Conservation (phyloP, 106 monocot species). For the Acorus calamus region DNA sequence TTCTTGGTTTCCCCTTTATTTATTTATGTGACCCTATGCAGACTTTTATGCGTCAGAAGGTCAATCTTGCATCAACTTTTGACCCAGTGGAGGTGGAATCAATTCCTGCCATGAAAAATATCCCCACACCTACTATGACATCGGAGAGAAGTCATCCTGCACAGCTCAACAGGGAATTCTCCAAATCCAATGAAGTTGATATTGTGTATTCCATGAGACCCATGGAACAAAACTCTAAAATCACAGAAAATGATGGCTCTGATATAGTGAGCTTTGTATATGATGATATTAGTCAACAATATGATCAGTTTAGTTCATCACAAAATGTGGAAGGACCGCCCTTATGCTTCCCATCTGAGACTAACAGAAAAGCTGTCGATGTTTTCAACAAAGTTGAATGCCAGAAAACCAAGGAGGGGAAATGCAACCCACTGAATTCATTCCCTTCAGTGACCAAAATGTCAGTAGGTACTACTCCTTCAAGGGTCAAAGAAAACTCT, state of each 20-base stretch:
- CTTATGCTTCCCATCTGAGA: not conserved
- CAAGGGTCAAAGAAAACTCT: conserved; percentile 37
- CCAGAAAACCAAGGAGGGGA: conserved; percentile 3
- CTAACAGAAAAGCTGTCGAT: conserved; percentile 1
- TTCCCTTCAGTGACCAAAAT: conserved; percentile 8
- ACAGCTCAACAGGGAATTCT: conserved; percentile 3
- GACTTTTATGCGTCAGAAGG: conserved; percentile 97
- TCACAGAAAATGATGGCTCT: conserved; percentile 4
- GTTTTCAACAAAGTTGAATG: not conserved
- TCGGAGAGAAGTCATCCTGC: conserved; percentile 17
- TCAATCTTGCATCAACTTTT: conserved; percentile 30
- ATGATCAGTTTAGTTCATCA: conserved; percentile 4
- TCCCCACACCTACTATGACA: conserved; percentile 5
- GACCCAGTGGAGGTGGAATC: conserved; percentile 22
- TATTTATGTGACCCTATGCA: conserved; percentile 12
- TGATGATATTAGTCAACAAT: not conserved
- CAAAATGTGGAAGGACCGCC: conserved; percentile 10
- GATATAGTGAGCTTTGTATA: conserved; percentile 10
- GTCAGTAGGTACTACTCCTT: conserved; percentile 17
- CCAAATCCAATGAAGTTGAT: conserved; percentile 9
- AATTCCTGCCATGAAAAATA: conserved; percentile 10
- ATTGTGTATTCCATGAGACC: not conserved
- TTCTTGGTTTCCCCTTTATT: not conserved
- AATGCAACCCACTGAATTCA: conserved; percentile 3
- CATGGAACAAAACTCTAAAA: not conserved